phyloP scores from a whole-genome alignment of 2,329 filamentous ascomycete genomes.

The Colletotrichum higginsianum region DNA sequence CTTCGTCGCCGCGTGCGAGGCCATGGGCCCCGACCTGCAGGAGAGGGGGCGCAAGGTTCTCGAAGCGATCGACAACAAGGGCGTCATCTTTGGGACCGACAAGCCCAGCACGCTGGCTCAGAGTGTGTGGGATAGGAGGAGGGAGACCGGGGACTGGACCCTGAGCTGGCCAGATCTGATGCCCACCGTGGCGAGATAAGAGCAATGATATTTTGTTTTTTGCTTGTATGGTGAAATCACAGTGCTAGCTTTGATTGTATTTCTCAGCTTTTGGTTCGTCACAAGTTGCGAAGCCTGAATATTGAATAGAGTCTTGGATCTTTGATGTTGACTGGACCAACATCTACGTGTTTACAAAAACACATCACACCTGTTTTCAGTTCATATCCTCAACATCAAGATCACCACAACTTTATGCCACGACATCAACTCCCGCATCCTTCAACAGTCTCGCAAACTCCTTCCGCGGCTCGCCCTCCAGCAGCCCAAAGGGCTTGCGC shows the following conservation, averaged over 20 bases:
- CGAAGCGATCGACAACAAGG: slow-evolving; percentile 47
- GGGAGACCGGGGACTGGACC: slow-evolving; percentile 49
- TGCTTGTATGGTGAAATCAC: too few species aligned
- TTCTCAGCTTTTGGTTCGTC: background rate
- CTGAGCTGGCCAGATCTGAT: slow-evolving; percentile 49
- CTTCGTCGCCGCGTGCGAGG: slow-evolving; percentile 61
- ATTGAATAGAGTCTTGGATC: too few species aligned
- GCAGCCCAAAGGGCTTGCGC: slow-evolving; percentile 63
- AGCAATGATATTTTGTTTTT: background rate
- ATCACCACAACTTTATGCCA: background rate
- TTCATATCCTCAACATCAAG: too few species aligned
- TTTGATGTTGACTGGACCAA: too few species aligned
- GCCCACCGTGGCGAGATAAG: background rate
- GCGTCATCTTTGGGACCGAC: slow-evolving; percentile 47
- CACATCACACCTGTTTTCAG: background rate
- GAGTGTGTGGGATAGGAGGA: slow-evolving; percentile 49
- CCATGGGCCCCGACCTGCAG: slow-evolving; percentile 54
- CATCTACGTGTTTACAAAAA: too few species aligned
- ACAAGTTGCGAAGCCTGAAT: too few species aligned
- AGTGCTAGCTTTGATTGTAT: too few species aligned
- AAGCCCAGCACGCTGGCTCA: slow-evolving; percentile 48
- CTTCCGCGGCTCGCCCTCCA: slow-evolving; percentile 49
- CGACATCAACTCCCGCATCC: slow-evolving; percentile 55
- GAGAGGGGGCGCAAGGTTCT: slow-evolving; percentile 47
- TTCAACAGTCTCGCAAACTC: slow-evolving; percentile 56